These are phyloP conservation scores for Daldinia vernicosa DNA, from an alignment of 495 filamentous ascomycete species.

Conservation along the genomic window DNA sequence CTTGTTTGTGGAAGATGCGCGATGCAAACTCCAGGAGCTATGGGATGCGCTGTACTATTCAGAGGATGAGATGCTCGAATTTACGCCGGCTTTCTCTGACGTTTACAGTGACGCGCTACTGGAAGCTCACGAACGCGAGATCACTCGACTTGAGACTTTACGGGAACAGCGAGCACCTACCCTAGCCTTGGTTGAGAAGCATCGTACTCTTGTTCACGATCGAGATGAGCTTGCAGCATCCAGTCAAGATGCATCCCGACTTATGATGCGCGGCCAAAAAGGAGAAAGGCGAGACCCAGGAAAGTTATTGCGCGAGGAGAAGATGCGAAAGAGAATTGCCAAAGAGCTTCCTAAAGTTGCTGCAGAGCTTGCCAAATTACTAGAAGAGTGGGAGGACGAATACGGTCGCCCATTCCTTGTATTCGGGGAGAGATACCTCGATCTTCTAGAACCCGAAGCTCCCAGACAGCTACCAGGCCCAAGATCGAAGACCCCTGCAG, in stretches of 20 bases:
- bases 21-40: slow-evolving; percentile 87
- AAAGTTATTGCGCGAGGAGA: slow-evolving; percentile 94
- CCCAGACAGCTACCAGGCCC: slow-evolving; percentile 69
- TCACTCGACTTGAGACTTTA: slow-evolving; percentile 79
- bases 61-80: slow-evolving; percentile 98
- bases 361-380: slow-evolving; percentile 76
- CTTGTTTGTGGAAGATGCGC: slow-evolving; percentile 92
- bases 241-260: slow-evolving; percentile 90
- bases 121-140: slow-evolving; percentile 86
- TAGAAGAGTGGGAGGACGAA: slow-evolving; percentile 93
- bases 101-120: slow-evolving; percentile 91
- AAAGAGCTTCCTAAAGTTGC: slow-evolving; percentile 96
- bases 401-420: slow-evolving; percentile 93
- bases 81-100: slow-evolving; percentile 91
- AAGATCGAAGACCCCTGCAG: slow-evolving; percentile 82
- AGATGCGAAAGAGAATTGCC: slow-evolving; percentile 94
- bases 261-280: slow-evolving; percentile 88
- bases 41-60: slow-evolving; percentile 95
- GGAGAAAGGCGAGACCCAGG: slow-evolving; percentile 92
- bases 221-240: slow-evolving; percentile 86
- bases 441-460: slow-evolving; percentile 72
- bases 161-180: slow-evolving; percentile 88
- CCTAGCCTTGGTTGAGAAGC: slow-evolving; percentile 81
- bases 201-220: slow-evolving; percentile 85
- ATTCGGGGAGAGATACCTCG: slow-evolving; percentile 87